phyloP scores from a whole-genome alignment of 2,329 filamentous ascomycete species.

The Fonsecaea multimorphosa region DNA sequence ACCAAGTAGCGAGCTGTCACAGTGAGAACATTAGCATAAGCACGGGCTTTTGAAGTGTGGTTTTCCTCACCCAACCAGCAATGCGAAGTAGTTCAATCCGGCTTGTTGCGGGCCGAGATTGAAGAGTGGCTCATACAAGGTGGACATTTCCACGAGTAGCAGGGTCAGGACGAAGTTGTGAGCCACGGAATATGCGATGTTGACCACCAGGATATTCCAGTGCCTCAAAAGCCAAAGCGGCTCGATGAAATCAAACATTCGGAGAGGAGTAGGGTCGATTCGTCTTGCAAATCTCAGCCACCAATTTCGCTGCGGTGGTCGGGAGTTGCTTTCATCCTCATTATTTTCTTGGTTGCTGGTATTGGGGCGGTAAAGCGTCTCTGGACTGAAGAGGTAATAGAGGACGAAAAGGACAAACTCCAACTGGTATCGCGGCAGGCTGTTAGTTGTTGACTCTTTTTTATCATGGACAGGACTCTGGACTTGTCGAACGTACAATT shows the following conservation, averaged over 20 bases:
- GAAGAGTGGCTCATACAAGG: slow-evolving; percentile 1
- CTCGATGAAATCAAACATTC: not conserved
- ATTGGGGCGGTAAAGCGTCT: not conserved
- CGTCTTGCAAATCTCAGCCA: not conserved
- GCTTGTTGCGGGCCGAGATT: not conserved
- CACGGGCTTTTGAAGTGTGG: not conserved
- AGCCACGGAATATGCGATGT: slow-evolving; percentile 5
- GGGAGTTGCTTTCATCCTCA: no score
- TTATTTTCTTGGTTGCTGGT: not conserved
- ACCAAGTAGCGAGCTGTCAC: not conserved
- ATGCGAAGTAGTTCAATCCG: slow-evolving; percentile 9
- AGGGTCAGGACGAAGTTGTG: slow-evolving; percentile 9
- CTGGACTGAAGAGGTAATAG: slow-evolving; percentile 3
- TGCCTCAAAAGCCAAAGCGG: slow-evolving; percentile 6
- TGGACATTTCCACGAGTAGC: not conserved
- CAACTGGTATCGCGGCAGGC: not conserved
- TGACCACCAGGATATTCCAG: not conserved
- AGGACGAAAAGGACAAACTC: slow-evolving; percentile 1
- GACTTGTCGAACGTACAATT: slow-evolving; percentile 1
- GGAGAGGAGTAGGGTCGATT: not conserved
- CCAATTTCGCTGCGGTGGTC: not conserved
- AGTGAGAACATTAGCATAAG: no score
- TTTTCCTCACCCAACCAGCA: not conserved
- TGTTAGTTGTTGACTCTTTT: no score
- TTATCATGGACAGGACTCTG: not conserved